Conservation (phyloP, 2,329 filamentous ascomycete genomes). For the Pseudodiploospora longispora region DNA sequence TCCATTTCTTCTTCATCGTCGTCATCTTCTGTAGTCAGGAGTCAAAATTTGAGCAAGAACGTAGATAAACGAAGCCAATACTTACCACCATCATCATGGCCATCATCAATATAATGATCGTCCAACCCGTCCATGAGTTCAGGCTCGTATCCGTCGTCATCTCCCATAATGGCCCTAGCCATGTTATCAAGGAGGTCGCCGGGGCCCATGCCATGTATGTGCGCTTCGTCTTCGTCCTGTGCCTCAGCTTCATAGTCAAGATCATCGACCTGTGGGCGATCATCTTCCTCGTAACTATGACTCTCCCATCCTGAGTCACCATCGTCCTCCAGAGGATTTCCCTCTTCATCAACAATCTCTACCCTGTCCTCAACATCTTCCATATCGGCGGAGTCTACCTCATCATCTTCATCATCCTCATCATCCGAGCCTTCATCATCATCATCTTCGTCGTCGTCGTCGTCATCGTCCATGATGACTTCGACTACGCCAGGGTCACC, state of each 20-base stretch:
- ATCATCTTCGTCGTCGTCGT: constrained; percentile 57
- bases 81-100: constrained; percentile 52
- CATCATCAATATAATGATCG: constrained; percentile 46
- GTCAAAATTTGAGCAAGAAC: constrained; percentile 5
- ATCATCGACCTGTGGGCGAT: constrained; percentile 44
- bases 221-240: constrained; percentile 47
- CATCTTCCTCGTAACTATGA: constrained; percentile 46
- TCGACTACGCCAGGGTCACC: constrained; percentile 57
- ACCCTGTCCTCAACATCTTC: constrained; percentile 46
- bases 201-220: constrained; percentile 36
- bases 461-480: constrained; percentile 70
- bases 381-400: constrained; percentile 34
- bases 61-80: not conserved
- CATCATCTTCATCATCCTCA: constrained; percentile 38
- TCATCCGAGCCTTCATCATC: constrained; percentile 50
- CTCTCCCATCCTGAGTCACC: constrained; percentile 55
- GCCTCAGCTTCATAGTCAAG: constrained; percentile 47
- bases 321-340: constrained; percentile 51
- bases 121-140: constrained; percentile 45
- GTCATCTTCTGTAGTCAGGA: constrained; percentile 24
- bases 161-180: constrained; percentile 46
- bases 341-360: constrained; percentile 57
- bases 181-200: constrained; percentile 43
- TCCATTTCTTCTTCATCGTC: constrained; percentile 63
- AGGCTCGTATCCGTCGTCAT: constrained; percentile 43